phyloP scores from a whole-genome alignment of 192 early-diverging fungal species.

The Linnemannia exigua region DNA sequence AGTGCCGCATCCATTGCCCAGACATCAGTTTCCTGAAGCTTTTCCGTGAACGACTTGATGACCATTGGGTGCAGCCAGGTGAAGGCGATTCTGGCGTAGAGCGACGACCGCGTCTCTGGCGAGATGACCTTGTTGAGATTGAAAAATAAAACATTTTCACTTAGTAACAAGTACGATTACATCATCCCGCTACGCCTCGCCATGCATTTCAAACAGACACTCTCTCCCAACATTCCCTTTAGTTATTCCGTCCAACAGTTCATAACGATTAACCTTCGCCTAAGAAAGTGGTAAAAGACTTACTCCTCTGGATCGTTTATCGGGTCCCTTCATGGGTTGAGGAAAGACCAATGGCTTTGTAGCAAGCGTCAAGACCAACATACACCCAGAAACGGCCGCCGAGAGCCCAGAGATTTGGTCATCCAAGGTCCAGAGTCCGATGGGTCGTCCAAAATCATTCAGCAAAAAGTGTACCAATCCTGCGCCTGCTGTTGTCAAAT shows the following conservation, averaged over 20 bases:
- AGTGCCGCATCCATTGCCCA: slow-evolving; percentile 41
- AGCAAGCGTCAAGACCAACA: slow-evolving; percentile 36
- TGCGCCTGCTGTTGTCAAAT: slow-evolving; percentile 37
- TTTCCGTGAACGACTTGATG: slow-evolving; percentile 35
- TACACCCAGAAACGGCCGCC: slow-evolving; percentile 19
- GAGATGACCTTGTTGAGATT: slow-evolving; percentile 38
- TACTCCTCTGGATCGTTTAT: slow-evolving; percentile 45
- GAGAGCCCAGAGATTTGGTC: slow-evolving; percentile 53
- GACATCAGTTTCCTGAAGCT: slow-evolving; percentile 45
- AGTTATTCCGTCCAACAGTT: neutral
- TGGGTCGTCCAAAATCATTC: slow-evolving; percentile 43
- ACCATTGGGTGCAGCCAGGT: slow-evolving; percentile 56
- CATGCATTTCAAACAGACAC: too few relatives aligned
- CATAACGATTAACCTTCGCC: neutral
- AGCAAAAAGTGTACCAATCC: slow-evolving; percentile 38
- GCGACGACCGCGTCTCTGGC: slow-evolving; percentile 47
- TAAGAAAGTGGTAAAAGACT: neutral
- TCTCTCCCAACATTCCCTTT: neutral
- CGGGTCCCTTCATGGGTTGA: slow-evolving; percentile 47
- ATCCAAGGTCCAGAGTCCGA: slow-evolving; percentile 52
- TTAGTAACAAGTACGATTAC: neutral
- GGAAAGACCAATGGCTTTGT: slow-evolving; percentile 51
- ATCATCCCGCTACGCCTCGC: neutral
- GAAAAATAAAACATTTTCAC: neutral
- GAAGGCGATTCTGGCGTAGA: slow-evolving; percentile 49